Base-by-base conservation (phyloP, 352 stramenopile species). In the Globisporangium nodosum region DNA sequence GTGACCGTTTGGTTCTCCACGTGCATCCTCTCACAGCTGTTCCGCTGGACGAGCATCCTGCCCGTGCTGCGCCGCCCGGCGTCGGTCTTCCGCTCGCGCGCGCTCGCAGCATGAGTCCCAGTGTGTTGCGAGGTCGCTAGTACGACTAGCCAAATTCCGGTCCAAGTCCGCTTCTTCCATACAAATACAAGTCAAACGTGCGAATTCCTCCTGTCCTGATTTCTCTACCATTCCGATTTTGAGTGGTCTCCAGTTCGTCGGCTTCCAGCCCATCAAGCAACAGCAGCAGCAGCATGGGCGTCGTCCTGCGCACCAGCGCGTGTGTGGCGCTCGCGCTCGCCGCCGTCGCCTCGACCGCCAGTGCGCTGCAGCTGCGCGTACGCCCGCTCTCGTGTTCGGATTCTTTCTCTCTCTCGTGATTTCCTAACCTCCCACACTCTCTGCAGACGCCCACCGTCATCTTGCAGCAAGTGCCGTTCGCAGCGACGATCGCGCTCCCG, bases 1-100 rank as follows among this genome's bases (percentile, higher is more conserved):
- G 76, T 94, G 47, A 94, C 85, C 16, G 83, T 92, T 27, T 94
- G 85, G 85, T 94, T 94, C 68, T 93, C 83, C 31, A 94, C 85
- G 40, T 93, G 85, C 73, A 94, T 94, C 58, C 72, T 94, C 42
- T 85, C 85, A 61, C 85, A 93, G 57, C 83, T 94, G 76, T 93
- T 94, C 49, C 78, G 76, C 30, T 90, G 78, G 79, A 91, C 74
- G 20, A 85, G 88, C 58, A 69, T 94, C 51, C 78, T 91, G 71
- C 78, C 83, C 20, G 77, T 92, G 56, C 62, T 92, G 33, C 74
- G 72, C 52, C 70, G 68, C 53, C 66, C 74, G 6, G 65, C 71
- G 49, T 62, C 70, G 1, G 58, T 58, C n/a, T 75, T 61, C 33
- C 49, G 56, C 31, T 65, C 70, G 42, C 74, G 73, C 24, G 74